phyloP scores from a whole-genome alignment of 2,329 filamentous ascomycete species.

The Cercospora nicotianae region DNA sequence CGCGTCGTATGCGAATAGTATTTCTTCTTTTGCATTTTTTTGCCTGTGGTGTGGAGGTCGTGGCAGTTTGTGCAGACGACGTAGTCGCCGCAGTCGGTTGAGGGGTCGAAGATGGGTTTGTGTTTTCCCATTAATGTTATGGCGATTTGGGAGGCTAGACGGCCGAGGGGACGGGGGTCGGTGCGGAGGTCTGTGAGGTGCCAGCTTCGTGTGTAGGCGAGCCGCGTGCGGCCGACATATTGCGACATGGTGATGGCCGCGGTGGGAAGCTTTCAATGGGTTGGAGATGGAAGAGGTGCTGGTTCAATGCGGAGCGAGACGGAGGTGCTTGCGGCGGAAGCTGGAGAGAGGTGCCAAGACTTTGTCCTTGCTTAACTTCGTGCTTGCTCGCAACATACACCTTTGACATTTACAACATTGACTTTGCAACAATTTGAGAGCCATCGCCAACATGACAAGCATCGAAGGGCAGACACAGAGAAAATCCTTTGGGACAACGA shows the following conservation, averaged over 20 bases:
- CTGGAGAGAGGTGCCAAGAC: neutral
- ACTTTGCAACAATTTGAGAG: no score
- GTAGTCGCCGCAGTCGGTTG: constrained; percentile 98
- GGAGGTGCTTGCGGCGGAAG: neutral
- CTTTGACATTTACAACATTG: no score
- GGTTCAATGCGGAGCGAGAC: neutral
- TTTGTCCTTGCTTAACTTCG: neutral
- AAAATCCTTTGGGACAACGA: no score
- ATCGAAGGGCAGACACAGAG: no score
- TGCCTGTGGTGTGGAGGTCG: constrained; percentile 82
- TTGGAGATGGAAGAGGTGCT: neutral
- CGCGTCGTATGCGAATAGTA: constrained; percentile 95
- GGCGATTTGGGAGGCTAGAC: constrained; percentile 84
- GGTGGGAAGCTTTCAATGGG: neutral
- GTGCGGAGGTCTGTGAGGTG: constrained; percentile 77
- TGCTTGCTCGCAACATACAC: no score
- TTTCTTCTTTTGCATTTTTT: constrained; percentile 89
- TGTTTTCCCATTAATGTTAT: constrained; percentile 94
- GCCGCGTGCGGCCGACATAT: constrained; percentile 78
- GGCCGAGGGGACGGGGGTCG: constrained; percentile 75
- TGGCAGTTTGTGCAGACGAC: constrained; percentile 83
- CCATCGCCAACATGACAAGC: no score
- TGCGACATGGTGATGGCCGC: constrained; percentile 66
- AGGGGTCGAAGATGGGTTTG: constrained; percentile 96
- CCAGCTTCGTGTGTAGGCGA: constrained; percentile 96